phyloP scores from a whole-genome alignment of 495 filamentous ascomycete species.

The Clohesyomyces aquaticus region DNA sequence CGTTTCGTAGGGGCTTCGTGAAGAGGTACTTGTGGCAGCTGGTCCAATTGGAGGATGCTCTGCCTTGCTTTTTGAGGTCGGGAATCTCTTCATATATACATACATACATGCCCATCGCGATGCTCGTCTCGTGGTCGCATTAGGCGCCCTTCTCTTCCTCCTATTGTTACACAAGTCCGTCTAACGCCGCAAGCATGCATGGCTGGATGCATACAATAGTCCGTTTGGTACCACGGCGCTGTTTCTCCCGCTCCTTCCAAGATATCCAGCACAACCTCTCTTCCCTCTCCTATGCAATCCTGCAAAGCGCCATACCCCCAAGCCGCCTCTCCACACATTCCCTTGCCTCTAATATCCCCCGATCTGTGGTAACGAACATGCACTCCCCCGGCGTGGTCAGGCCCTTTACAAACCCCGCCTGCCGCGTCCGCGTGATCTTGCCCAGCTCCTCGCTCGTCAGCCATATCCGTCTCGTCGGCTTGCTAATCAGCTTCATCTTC shows the following conservation, averaged over 20 bases:
- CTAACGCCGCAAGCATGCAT: slow-evolving; percentile 21
- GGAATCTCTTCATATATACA: neutral
- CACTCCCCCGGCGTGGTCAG: slow-evolving; percentile 79
- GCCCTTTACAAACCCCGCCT: slow-evolving; percentile 67
- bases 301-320: slow-evolving; percentile 81
- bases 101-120: neutral
- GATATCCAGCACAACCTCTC: neutral
- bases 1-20: too few relatives aligned
- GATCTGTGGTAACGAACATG: slow-evolving; percentile 77
- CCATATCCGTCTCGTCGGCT: slow-evolving; percentile 73
- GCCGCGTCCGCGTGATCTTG: slow-evolving; percentile 66
- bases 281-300: slow-evolving; percentile 54
- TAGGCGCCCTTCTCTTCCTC: slow-evolving; percentile 4
- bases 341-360: slow-evolving; percentile 80
- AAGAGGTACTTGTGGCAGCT: too few relatives aligned
- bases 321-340: slow-evolving; percentile 84
- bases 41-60: too few relatives aligned
- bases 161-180: neutral
- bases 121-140: neutral
- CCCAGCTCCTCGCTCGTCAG: slow-evolving; percentile 64
- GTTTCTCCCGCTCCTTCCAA: slow-evolving; percentile 2
- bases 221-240: neutral
- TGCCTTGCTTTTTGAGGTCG: too few relatives aligned
- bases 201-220: neutral
- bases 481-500: slow-evolving; percentile 70